phyloP scores from a whole-genome alignment of 805 yeast species.

The Candida pini region DNA sequence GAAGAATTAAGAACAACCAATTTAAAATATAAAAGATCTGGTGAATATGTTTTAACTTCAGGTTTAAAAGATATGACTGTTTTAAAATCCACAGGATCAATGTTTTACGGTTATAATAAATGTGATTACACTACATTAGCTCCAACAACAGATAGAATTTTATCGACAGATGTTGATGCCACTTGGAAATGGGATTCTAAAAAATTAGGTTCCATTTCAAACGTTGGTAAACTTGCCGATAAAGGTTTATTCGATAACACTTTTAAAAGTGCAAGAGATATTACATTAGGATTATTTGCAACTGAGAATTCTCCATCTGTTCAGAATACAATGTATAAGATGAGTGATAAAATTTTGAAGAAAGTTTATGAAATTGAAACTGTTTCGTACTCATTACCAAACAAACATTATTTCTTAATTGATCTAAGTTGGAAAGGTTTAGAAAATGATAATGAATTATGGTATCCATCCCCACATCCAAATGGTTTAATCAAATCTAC shows the following conservation, averaged over 20 bases:
- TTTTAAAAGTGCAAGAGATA: constrained; percentile 54
- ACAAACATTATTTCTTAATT: constrained; percentile 83
- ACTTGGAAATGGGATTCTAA: constrained; percentile 59
- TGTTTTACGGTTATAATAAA: constrained; percentile 80
- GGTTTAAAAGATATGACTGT: constrained; percentile 76
- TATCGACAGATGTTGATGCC: constrained; percentile 81
- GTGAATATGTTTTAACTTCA: constrained; percentile 57
- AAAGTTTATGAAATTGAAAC: constrained; percentile 49
- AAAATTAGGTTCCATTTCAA: constrained; percentile 43
- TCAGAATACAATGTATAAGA: constrained; percentile 95
- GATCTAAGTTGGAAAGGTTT: constrained; percentile 83
- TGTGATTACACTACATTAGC: constrained; percentile 86
- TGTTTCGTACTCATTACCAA: constrained; percentile 77
- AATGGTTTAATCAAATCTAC: constrained; percentile 87
- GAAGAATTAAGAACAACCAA: constrained; percentile 67
- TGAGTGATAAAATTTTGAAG: constrained; percentile 68
- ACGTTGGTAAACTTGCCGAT: constrained; percentile 47
- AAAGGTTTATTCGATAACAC: constrained; percentile 61
- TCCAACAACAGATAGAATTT: constrained; percentile 79
- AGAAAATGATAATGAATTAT: constrained; percentile 73
- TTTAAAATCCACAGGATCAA: constrained; percentile 85
- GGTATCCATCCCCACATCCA: constrained; percentile 89
- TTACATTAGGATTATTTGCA: constrained; percentile 76
- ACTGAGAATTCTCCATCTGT: constrained; percentile 88
- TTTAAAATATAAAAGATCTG: constrained; percentile 45